Evolutionary conservation across 805 yeast genomes (phyloP), one percentile per base, ranked within the genome.

Genomic region (Metschnikowia shivogae): DNA sequence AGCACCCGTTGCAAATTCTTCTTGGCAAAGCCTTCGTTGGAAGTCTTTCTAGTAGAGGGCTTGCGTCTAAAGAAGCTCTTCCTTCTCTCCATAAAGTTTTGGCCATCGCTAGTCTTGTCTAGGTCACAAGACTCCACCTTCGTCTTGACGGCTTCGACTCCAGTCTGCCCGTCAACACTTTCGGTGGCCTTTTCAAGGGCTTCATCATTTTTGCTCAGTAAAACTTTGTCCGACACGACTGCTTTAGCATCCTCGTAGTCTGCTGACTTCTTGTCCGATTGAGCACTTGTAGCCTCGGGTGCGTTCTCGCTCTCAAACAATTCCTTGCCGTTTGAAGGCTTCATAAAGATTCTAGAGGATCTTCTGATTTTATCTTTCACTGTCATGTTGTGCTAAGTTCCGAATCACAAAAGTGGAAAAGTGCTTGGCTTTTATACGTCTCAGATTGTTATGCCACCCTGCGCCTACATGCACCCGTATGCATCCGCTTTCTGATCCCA

Each of bases 141-240:
- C 6, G 32, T 29, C 32, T 29, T 29, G 32, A 13, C 32, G 32
- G 13, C 39, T 28, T 28, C 31, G 10, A 6, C 7, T 6, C 8
- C 36, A 39, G 13, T 26, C n/a, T 9, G n/a, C 36, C 61, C 67
- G 36, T 57, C 64, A 48, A 58, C 59, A 24, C 47, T 57, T 13
- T 63, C 48, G 24, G 60, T 43, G 22, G 56, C 55, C 46, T 30
- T 31, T 24, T 39, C 35, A 31, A 24, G 4, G 35, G 42, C 30
- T 3, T 8, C 13, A 13, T 10, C 30, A 24, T 1, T 22, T 26
- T 12, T 24, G 13, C n/a, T 22, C 42, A 30, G 26, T n/a, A 8
- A 32, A 19, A 34, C 36, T 19, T 42, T 44, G 12, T 46, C 51
- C 7, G 38, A 11, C 36, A 48, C 13, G 12, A 20, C 11, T 14